These are phyloP conservation scores for Stereum hirsutum DNA, from an alignment of 1,284 basidiomycete species.

Conservation along the genomic window DNA sequence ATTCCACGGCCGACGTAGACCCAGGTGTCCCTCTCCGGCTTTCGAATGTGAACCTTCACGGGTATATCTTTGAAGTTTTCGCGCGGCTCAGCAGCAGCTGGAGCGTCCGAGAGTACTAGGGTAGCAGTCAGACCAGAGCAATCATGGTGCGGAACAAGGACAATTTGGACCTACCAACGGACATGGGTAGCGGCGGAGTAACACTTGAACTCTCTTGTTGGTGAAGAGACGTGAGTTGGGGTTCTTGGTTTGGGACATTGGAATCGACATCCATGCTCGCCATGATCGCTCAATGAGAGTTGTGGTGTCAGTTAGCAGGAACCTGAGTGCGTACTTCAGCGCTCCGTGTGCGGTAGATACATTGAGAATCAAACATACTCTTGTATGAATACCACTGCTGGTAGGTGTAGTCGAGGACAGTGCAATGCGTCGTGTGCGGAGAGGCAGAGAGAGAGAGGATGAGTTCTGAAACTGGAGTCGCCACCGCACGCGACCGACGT, in stretches of 20 bases:
- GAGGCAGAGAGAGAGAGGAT: too few relatives aligned
- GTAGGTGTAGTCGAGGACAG: too few relatives aligned
- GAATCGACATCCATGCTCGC: slow-evolving; percentile 29
- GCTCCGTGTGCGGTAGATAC: too few relatives aligned
- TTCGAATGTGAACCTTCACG: slow-evolving; percentile 75
- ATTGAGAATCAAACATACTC: too few relatives aligned
- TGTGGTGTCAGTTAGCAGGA: too few relatives aligned
- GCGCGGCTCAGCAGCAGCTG: slow-evolving; percentile 18
- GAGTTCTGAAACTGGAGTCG: too few relatives aligned
- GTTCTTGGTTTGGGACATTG: slow-evolving; percentile 9
- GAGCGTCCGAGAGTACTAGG: slow-evolving; percentile 12
- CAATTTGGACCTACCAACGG: slow-evolving; percentile 5
- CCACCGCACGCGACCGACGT: too few relatives aligned
- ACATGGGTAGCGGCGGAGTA: not conserved
- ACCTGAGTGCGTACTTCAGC: too few relatives aligned
- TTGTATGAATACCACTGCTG: too few relatives aligned
- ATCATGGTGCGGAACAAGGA: not conserved
- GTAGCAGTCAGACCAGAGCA: not conserved
- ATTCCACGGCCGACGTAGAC: slow-evolving; percentile 67
- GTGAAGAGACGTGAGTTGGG: slow-evolving; percentile 1
- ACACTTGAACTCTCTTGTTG: slow-evolving; percentile 1
- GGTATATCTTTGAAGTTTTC: slow-evolving; percentile 65
- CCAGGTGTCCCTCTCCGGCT: slow-evolving; percentile 73
- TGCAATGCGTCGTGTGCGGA: too few relatives aligned
- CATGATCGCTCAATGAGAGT: slow-evolving; percentile 7